These are phyloP conservation scores for Triticum aestivum DNA, from an alignment of 176 grass and related monocot genomes.

Conservation along the genomic window DNA sequence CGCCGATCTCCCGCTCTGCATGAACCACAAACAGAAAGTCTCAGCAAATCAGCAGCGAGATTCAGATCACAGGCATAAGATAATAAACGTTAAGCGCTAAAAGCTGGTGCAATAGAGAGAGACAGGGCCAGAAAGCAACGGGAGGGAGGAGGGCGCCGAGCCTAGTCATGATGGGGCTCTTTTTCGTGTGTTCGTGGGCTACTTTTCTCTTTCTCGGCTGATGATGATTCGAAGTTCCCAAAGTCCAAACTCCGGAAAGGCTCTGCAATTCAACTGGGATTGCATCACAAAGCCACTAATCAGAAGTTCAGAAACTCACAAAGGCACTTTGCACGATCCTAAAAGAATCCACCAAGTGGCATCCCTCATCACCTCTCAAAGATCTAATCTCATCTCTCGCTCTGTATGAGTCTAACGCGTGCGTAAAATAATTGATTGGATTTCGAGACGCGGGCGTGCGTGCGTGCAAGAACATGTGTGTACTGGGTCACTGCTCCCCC, in stretches of 20 bases:
- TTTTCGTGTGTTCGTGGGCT: slow-evolving; percentile 32
- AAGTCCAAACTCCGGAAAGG: slow-evolving; percentile 50
- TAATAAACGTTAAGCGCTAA: slow-evolving; percentile 20
- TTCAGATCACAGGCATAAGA: background rate
- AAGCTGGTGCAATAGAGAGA: slow-evolving; percentile 12
- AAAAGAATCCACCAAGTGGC: slow-evolving; percentile 25
- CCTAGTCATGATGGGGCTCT: slow-evolving; percentile 29
- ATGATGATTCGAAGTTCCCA: slow-evolving; percentile 14
- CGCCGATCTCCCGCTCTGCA: slow-evolving; percentile 54
- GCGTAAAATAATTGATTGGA: background rate
- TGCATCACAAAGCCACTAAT: slow-evolving; percentile 35
- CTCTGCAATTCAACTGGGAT: slow-evolving; percentile 21
- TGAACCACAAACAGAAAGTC: background rate
- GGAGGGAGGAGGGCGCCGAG: background rate
- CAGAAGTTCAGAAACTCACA: background rate
- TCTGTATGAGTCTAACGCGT: background rate
- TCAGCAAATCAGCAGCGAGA: slow-evolving; percentile 24
- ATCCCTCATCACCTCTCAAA: background rate
- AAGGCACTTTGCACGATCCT: slow-evolving; percentile 20
- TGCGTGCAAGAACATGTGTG: slow-evolving; percentile 15
- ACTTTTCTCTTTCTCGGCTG: slow-evolving; percentile 31
- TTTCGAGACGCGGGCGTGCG: slow-evolving; percentile 20
- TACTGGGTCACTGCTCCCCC: background rate
- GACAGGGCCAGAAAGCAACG: slow-evolving; percentile 36
- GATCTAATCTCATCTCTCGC: background rate